phyloP scores from a whole-genome alignment of 257 asterid species.

The Cruciata laevipes region DNA sequence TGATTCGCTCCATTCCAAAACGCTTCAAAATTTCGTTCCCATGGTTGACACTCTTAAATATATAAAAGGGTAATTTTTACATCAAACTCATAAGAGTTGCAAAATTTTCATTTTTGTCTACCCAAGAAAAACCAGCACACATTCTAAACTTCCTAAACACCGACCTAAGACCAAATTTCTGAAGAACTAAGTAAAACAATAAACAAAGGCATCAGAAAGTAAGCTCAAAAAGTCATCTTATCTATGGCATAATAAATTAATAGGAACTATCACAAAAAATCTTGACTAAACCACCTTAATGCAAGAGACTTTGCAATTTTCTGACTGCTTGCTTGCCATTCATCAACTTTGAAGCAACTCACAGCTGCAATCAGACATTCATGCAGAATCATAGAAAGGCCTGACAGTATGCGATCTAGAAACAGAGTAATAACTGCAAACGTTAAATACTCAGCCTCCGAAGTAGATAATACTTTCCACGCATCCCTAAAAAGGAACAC shows the following conservation, averaged over 20 bases:
- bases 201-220: background rate
- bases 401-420: constrained; percentile 70
- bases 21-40: no score
- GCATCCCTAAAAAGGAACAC: constrained; percentile 36
- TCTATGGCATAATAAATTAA: background rate
- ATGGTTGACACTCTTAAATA: no score
- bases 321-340: constrained; percentile 58
- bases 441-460: constrained; percentile 71
- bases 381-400: constrained; percentile 47
- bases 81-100: background rate
- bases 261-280: background rate
- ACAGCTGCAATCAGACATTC: constrained; percentile 52
- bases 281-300: constrained; percentile 45
- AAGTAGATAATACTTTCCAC: constrained; percentile 34
- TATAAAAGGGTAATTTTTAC: background rate
- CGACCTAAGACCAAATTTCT: background rate
- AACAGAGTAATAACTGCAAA: constrained; percentile 48
- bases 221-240: background rate
- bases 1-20: no score
- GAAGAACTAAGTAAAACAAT: background rate
- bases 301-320: constrained; percentile 55
- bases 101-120: background rate
- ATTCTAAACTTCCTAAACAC: background rate
- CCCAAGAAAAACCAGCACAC: background rate
- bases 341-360: constrained; percentile 53